Base-by-base conservation (phyloP, 768 basidiomycete genomes). In the Suillus subalutaceus region DNA sequence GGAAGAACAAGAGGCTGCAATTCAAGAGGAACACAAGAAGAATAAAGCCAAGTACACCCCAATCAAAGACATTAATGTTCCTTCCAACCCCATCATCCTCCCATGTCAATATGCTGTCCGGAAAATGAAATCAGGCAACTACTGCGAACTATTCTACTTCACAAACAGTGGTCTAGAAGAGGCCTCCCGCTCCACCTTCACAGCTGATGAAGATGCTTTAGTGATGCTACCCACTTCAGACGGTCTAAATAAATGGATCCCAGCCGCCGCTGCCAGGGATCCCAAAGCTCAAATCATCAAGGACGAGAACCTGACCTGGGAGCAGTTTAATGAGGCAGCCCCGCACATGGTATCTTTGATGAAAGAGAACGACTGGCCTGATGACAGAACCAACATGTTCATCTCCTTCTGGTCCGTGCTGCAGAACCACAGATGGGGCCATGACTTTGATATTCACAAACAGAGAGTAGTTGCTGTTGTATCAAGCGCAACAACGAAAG, bases 401-500 rank as follows among this genome's bases (percentile, higher is more conserved):
- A 40, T 64, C 1, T 41, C 63, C 12, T 66, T 72, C 63, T 68
- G 64, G 66, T 35, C 15, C 8, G 55, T 23, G n/a, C 3, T 30
- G 68, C 2, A 50, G 65, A 55, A 32, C 6, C 69, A 70, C 26
- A n/a, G 44, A 4, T 64, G 61, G 20, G 23, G 66, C 6, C 59
- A 56, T 18, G 18, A 13, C 10, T 35, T 23, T 6, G 30, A 32
- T 20, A 4, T 2, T 7, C n/a, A 32, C 32, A 63, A 66, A 6
- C 48, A 65, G 41, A 23, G 41, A 13, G 43, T 68, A 4, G n/a
- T 65, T 72, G 0, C 48, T 72, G 1, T 15, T 63, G 18, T 72
- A 70, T 55, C 71, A 72, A 37, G 67, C 56, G 2, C 52, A 67
- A 52, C 68, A 72, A 44, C 57, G 64, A 12, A 16, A 41, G 2